phyloP scores from a whole-genome alignment of 768 basidiomycete genomes.

The Boletus patriciae region DNA sequence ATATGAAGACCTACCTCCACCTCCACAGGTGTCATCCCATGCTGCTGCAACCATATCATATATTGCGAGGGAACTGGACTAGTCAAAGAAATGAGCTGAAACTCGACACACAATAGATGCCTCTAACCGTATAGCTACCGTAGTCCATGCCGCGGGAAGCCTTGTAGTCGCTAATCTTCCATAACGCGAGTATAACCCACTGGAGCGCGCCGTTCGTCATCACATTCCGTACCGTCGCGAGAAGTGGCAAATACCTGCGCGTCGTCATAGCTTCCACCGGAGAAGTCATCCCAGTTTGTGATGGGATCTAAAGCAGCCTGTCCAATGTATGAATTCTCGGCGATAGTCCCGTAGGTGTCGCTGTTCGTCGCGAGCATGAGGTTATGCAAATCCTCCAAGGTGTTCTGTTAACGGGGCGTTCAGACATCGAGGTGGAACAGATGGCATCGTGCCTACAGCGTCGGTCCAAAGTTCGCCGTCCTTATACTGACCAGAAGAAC shows the following conservation, averaged over 20 bases:
- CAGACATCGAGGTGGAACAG: neutral
- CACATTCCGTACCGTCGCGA: neutral
- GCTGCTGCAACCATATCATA: slow-evolving; percentile 52
- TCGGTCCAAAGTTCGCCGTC: slow-evolving; percentile 57
- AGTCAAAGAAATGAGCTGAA: slow-evolving; percentile 21
- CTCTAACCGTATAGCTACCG: slow-evolving; percentile 19
- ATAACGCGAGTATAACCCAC: slow-evolving; percentile 58
- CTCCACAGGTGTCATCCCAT: slow-evolving; percentile 53
- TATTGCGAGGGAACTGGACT: slow-evolving; percentile 48
- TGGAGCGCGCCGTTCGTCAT: slow-evolving; percentile 17
- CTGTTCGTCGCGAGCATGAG: slow-evolving; percentile 52
- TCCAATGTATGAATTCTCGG: slow-evolving; percentile 48
- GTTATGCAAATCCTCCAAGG: slow-evolving; percentile 57
- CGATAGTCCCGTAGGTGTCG: slow-evolving; percentile 40
- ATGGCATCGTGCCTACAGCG: slow-evolving; percentile 37
- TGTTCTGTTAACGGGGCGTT: slow-evolving; percentile 41
- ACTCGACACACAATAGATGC: slow-evolving; percentile 23
- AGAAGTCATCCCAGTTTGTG: slow-evolving; percentile 45
- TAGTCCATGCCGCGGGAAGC: slow-evolving; percentile 35
- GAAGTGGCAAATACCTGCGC: slow-evolving; percentile 40
- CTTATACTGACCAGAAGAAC: slow-evolving; percentile 42
- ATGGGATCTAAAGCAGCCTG: slow-evolving; percentile 38
- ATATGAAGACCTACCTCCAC: slow-evolving; percentile 40
- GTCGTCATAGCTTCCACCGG: slow-evolving; percentile 54
- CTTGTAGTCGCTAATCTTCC: slow-evolving; percentile 60